Evolutionary conservation across 257 asterid species (phyloP), one percentile per base, ranked within the genome.

Genomic region (Paulownia fortunei): DNA sequence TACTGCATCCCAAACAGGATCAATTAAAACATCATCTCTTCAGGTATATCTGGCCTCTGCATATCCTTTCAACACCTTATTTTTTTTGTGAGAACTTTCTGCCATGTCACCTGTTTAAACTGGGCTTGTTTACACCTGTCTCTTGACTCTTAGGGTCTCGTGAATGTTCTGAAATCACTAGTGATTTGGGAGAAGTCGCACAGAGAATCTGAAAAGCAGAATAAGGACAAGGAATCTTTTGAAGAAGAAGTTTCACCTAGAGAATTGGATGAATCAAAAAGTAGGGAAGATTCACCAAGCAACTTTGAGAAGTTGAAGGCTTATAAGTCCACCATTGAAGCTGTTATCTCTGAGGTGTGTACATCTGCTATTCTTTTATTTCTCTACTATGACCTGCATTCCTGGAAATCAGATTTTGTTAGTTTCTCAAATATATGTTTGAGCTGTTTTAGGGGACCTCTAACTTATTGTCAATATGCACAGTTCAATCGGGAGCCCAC

Each of bases 401-500:
- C 56, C 16, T 41, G 41, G 55, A 44, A 77, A n/a, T 41, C 36
- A 46, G 44, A 51, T 74, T 42, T 52, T 78, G 52, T 51, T 82
- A 37, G 58, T 58, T 72, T 69, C 80, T 77, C 15, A 27, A 55
- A 47, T 79, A 58, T 24, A 88, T 66, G n/a, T 19, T 62, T 42
- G 77, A 70, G 79, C 69, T 60, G 37, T 51, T 42, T 55, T 59
- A 47, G 60, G 36, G 32, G 64, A 61, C 73, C n/a, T n/a, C n/a
- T 77, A 69, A 77, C 77, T 76, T 83, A 76, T 60, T 64, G 67
- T 79, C 42, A 42, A 81, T 78, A 75, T 83, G 34, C 65, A 54
- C 87, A 96, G 99, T 96, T 96, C 86, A 96, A 96, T 76, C 89
- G 97, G 70, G 84, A 90, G 66, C 97, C 98, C 23, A 90, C 81